phyloP scores from a whole-genome alignment of 345 rosid species.

The Eucalyptus marginata region DNA sequence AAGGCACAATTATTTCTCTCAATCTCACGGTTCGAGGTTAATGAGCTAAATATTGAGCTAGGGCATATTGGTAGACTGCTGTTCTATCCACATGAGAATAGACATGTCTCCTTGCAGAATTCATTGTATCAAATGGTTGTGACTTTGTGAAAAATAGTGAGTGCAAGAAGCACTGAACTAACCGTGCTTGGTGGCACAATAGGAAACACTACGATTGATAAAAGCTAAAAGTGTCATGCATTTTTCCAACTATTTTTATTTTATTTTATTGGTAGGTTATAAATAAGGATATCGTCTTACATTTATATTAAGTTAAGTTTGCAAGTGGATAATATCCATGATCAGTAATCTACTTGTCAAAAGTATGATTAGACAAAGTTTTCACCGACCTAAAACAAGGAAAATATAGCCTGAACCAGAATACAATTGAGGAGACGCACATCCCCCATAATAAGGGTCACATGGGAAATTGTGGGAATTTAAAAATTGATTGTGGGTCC shows the following conservation, averaged over 20 bases:
- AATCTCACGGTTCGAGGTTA: not conserved
- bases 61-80: not conserved
- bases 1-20: not conserved
- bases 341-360: accelerated
- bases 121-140: not conserved
- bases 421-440: not conserved
- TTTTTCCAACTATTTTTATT: not conserved
- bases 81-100: not conserved
- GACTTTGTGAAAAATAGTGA: not conserved
- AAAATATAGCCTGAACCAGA: not conserved
- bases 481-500: not conserved
- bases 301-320: not conserved
- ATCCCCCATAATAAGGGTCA: not conserved
- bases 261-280: not conserved
- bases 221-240: not conserved
- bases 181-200: not conserved
- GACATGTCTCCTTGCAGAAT: accelerated
- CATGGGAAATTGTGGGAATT: not conserved
- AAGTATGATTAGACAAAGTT: not conserved
- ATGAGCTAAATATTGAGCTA: not conserved
- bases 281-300: not conserved
- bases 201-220: accelerated
- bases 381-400: accelerated
- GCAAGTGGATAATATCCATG: not conserved
- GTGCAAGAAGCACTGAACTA: not conserved